Percentiles rank a stretch among this genome's conserved stretches.
phyloP scores from a whole-genome alignment of 2,329 filamentous ascomycete species.

The Phaeophleospora eucalypticola region DNA sequence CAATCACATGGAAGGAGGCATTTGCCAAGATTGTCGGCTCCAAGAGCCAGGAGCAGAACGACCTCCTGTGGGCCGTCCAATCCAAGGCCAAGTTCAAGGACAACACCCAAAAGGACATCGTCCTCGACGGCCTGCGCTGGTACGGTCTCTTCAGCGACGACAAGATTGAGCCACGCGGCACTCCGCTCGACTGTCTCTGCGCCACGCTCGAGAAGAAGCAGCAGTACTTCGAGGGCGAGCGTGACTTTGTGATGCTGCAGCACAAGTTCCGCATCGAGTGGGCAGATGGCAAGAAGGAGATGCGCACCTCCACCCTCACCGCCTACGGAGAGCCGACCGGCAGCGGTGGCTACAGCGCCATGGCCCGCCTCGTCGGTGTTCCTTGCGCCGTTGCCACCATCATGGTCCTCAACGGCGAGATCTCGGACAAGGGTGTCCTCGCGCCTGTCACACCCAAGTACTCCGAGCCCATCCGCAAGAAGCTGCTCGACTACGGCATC shows the following conservation, averaged over 20 bases:
- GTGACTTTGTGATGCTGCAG: constrained; percentile 76
- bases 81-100: constrained; percentile 70
- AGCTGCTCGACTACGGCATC: constrained; percentile 73
- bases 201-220: constrained; percentile 87
- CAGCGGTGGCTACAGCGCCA: constrained; percentile 61
- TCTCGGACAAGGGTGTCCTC: constrained; percentile 50
- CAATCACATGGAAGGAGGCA: constrained; percentile 76
- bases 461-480: constrained; percentile 69
- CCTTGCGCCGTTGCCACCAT: constrained; percentile 68
- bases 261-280: constrained; percentile 82
- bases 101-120: constrained; percentile 64
- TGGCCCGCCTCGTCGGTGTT: constrained; percentile 78
- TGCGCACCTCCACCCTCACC: constrained; percentile 71
- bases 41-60: constrained; percentile 57
- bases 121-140: constrained; percentile 71
- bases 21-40: constrained; percentile 73
- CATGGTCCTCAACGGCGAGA: constrained; percentile 36
- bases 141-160: constrained; percentile 64
- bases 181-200: constrained; percentile 86
- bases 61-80: constrained; percentile 65
- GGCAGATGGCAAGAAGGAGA: constrained; percentile 73
- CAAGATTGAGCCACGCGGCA: constrained; percentile 67
- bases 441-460: constrained; percentile 72
- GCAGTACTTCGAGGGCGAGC: constrained; percentile 76
- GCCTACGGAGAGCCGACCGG: constrained; percentile 78